Conservation (phyloP, 805 yeast genomes). For the Tetrapisispora namnaoensis region DNA sequence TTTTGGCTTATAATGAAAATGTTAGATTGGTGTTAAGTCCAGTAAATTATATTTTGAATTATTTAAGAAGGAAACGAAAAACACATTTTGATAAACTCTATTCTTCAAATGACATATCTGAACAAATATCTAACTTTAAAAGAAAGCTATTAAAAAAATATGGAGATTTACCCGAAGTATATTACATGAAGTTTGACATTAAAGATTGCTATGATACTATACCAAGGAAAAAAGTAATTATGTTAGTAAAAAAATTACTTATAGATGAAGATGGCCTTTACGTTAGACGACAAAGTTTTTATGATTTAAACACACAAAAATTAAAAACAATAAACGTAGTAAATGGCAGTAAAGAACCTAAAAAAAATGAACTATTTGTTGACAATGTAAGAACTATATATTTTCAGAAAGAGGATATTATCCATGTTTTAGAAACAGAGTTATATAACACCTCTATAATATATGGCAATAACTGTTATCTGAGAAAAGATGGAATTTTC, state of each 20-base stretch:
- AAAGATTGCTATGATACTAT: slow-evolving; percentile 68
- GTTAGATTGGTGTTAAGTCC: slow-evolving; percentile 36
- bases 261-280: slow-evolving; percentile 16
- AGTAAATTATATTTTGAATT: slow-evolving; percentile 30
- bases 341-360: slow-evolving; percentile 11
- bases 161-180: slow-evolving; percentile 30
- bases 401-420: slow-evolving; percentile 36
- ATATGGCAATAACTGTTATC: slow-evolving; percentile 31
- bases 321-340: slow-evolving; percentile 10
- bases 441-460: slow-evolving; percentile 42
- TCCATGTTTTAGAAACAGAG: slow-evolving; percentile 41
- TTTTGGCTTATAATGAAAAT: slow-evolving; percentile 28
- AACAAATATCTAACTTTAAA: slow-evolving; percentile 32
- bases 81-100: slow-evolving; percentile 28
- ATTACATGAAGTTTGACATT: slow-evolving; percentile 64
- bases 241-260: slow-evolving; percentile 22
- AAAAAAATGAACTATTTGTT: slow-evolving; percentile 14
- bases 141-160: slow-evolving; percentile 9
- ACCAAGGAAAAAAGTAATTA: slow-evolving; percentile 36
- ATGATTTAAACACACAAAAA: slow-evolving; percentile 12
- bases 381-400: slow-evolving; percentile 30
- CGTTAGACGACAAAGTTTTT: slow-evolving; percentile 21
- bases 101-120: slow-evolving; percentile 40
- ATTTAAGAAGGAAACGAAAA: slow-evolving; percentile 24
- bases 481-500: slow-evolving; percentile 60